phyloP scores from a whole-genome alignment of 139 green algal genomes.

The Chlorella sorokiniana region DNA sequence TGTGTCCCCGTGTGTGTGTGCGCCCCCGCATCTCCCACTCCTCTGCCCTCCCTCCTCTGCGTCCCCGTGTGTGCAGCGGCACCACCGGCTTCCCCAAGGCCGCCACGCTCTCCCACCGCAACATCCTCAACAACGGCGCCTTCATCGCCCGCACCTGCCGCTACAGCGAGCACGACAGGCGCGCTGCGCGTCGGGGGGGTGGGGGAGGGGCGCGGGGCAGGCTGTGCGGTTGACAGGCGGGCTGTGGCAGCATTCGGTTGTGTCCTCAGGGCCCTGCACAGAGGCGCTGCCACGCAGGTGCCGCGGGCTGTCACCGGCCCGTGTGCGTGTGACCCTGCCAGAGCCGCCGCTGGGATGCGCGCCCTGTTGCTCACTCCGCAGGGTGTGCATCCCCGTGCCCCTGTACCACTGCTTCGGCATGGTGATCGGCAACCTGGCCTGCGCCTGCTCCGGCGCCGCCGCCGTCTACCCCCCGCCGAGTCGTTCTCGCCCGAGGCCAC shows the following conservation, averaged over 20 bases:
- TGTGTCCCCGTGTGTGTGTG: not conserved
- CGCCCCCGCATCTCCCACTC: no score
- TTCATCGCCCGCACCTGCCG: slow-evolving; percentile 17
- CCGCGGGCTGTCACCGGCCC: no score
- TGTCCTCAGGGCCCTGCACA: no score
- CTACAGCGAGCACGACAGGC: slow-evolving; percentile 24
- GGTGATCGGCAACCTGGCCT: slow-evolving; percentile 26
- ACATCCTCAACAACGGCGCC: slow-evolving; percentile 47
- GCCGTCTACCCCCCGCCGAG: slow-evolving; percentile 24
- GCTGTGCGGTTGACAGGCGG: not conserved
- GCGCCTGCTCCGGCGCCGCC: not conserved
- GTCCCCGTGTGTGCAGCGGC: not conserved
- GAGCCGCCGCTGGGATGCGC: no score
- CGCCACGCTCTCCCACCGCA: slow-evolving; percentile 42
- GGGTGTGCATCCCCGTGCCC: slow-evolving; percentile 43
- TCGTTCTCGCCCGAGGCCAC: slow-evolving; percentile 21
- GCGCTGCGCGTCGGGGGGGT: no score
- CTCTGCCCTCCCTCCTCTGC: not conserved
- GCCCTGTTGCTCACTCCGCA: not conserved
- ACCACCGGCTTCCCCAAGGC: slow-evolving; percentile 39
- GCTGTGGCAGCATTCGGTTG: not conserved
- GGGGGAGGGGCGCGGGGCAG: not conserved
- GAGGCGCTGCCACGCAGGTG: no score
- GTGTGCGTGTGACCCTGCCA: no score
- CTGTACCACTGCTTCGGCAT: slow-evolving; percentile 48